Base-by-base conservation (phyloP, 1,284 basidiomycete species). In the Sanghuangporus baumii region DNA sequence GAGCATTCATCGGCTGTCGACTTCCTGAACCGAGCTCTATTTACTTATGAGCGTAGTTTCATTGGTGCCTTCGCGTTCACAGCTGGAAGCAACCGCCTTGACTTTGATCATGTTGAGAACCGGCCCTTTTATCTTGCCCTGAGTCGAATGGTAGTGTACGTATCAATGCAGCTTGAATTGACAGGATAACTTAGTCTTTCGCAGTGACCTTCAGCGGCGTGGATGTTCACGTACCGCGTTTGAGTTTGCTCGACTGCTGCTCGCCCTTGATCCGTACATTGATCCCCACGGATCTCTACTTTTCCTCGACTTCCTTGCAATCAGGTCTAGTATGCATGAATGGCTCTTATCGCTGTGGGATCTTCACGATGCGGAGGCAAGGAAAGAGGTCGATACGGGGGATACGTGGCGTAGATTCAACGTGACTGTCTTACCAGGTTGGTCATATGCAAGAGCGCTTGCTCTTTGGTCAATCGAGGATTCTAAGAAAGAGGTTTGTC, bases 171-270 rank as follows among this genome's bases (percentile, higher is more conserved):
- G 58, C 47, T 20, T 3, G 43, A 48, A 23, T 6, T 34, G 7
- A 16, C 31, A 4, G 12, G 23, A 1, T 20, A 23, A 40, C 43
- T 6, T 47, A 37, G 8, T 16, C n/a, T 57, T 37, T 47, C 47
- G 20, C 66, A 87, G 91, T 20, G 91, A 95, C 70, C 78, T 96
- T 5, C 87, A 90, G 61, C 85, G 93, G n/a, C 79, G 95, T 31
- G 95, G 95, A 1, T 92, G 92, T 67, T 85, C 88, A 63, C 83
- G 92, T 8, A 94, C 95, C 0, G 86, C 93, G 0, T 95, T 96
- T 72, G 93, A 96, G 73, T 94, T 94, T 70, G 86, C 91, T 2
- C 84, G 89, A 43, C 80, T 97, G 0, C 77, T 97, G 52, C 88
- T 90, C 65, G 82, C 87, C 0, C 80, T 96, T 0, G 92, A 96